Evolutionary conservation across 345 rosid species (phyloP).

Genomic region (Viola odorata): DNA sequence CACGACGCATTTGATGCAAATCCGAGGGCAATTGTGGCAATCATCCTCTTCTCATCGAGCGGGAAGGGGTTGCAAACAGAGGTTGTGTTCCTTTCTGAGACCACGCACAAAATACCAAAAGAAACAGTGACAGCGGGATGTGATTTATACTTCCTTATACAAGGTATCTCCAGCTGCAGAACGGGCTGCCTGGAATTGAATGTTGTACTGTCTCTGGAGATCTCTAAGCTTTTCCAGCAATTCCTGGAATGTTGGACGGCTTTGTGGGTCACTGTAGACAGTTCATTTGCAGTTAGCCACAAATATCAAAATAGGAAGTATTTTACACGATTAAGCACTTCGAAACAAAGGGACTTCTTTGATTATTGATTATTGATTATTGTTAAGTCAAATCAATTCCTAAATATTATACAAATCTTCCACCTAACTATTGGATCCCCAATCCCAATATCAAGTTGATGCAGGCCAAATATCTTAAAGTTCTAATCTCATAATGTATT

Average conservation of each 20-base stretch:
- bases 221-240: constrained; percentile 75
- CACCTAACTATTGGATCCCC: too few relatives aligned
- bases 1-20: constrained; percentile 5
- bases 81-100: neutral
- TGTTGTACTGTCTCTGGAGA: constrained; percentile 54
- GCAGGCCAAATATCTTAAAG: too few relatives aligned
- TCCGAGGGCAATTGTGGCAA: constrained; percentile 2
- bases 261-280: constrained; percentile 56
- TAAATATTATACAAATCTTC: too few relatives aligned
- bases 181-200: constrained; percentile 72
- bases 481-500: too few relatives aligned
- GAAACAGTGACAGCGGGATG: neutral
- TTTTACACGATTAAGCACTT: neutral
- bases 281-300: too few relatives aligned
- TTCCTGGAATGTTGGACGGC: constrained; percentile 84
- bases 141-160: constrained; percentile 37
- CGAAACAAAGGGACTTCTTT: neutral
- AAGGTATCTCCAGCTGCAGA: constrained; percentile 34
- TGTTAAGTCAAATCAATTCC: constrained; percentile 6
- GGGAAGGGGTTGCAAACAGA: neutral
- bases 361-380: neutral
- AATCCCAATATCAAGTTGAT: too few relatives aligned
- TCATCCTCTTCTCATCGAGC: constrained; percentile 1
- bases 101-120: neutral
- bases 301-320: neutral